These are phyloP conservation scores for Corallochytrium limacisporum DNA, from an alignment of 78 protist species.

Conservation along the genomic window DNA sequence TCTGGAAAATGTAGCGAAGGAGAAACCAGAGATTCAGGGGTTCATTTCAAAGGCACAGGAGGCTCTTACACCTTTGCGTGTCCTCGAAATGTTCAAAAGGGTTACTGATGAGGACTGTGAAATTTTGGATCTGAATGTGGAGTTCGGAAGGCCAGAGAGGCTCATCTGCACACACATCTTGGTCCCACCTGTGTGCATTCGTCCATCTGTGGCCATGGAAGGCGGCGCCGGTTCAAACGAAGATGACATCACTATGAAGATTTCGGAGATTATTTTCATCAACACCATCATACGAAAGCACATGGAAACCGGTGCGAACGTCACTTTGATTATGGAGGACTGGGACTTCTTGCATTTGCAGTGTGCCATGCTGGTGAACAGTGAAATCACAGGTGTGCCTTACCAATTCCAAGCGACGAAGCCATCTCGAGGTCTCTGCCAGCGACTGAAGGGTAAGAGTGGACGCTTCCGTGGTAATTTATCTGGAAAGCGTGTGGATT, in stretches of 20 bases:
- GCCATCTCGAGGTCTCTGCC: conserved; percentile 76
- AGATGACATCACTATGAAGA: conserved; percentile 88
- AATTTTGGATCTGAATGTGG: background rate
- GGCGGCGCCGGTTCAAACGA: conserved; percentile 57
- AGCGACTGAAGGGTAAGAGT: conserved; percentile 96
- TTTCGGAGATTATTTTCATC: conserved; percentile 44
- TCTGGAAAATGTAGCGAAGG: conserved; percentile 26
- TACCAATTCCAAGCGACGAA: conserved; percentile 20
- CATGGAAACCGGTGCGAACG: background rate
- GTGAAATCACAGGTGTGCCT: conserved; percentile 59
- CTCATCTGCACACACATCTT: conserved; percentile 47
- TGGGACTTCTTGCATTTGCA: conserved; percentile 78
- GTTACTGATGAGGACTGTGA: conserved; percentile 34
- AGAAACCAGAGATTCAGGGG: conserved; percentile 29
- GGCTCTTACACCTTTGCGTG: conserved; percentile 68
- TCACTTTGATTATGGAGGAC: conserved; percentile 8
- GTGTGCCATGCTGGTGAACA: conserved; percentile 50
- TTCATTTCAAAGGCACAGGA: conserved; percentile 61
- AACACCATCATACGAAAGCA: conserved; percentile 39
- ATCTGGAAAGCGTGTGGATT: conserved; percentile 98
- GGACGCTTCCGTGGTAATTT: conserved; percentile 95
- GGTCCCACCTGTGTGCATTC: conserved; percentile 90
- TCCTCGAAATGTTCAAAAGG: conserved; percentile 39
- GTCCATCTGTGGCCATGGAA: conserved; percentile 86
- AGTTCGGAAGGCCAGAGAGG: conserved; percentile 63